A percentile compares a stretch with the other conserved stretches of the same genome.
phyloP scores from a whole-genome alignment of 75 land plant genomes.

The Larix kaempferi region DNA sequence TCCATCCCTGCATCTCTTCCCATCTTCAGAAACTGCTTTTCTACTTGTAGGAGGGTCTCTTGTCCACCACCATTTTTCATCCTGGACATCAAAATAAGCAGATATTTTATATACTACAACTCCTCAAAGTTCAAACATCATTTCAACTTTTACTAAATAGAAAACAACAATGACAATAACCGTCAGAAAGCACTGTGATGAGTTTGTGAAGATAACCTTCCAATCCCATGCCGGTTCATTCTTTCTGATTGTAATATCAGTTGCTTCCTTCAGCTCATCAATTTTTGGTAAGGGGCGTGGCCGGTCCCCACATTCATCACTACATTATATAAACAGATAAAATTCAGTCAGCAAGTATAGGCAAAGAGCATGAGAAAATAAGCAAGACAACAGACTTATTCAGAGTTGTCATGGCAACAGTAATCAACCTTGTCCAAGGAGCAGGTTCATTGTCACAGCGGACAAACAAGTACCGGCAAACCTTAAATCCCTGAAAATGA shows the following conservation, averaged over 20 bases:
- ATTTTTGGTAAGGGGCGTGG: constrained; percentile 79
- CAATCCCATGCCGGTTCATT: constrained; percentile 72
- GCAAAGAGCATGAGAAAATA: no score
- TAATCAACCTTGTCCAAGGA: constrained; percentile 90
- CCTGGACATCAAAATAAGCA: not conserved
- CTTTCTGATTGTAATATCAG: constrained; percentile 64
- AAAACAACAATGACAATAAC: not conserved
- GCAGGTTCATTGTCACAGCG: constrained; percentile 96
- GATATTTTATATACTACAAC: not conserved
- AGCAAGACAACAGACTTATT: not conserved
- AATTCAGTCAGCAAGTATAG: not conserved
- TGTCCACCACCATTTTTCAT: constrained; percentile 11
- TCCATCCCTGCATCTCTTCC: constrained; percentile 12
- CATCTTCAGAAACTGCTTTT: constrained; percentile 11
- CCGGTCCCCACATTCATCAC: constrained; percentile 82
- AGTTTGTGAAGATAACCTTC: constrained; percentile 36
- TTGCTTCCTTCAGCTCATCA: constrained; percentile 58
- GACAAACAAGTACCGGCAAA: constrained; percentile 91
- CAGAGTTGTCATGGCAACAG: not conserved
- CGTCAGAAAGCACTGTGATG: no score
- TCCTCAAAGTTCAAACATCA: not conserved
- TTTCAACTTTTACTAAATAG: not conserved
- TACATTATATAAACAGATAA: constrained; percentile 5
- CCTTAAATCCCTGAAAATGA: constrained; percentile 56
- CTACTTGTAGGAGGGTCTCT: constrained; percentile 23